A percentile compares a stretch with the other conserved stretches of the same genome.
Conservation (phyloP, 768 basidiomycete genomes). For the Infundibulicybe gibba region DNA sequence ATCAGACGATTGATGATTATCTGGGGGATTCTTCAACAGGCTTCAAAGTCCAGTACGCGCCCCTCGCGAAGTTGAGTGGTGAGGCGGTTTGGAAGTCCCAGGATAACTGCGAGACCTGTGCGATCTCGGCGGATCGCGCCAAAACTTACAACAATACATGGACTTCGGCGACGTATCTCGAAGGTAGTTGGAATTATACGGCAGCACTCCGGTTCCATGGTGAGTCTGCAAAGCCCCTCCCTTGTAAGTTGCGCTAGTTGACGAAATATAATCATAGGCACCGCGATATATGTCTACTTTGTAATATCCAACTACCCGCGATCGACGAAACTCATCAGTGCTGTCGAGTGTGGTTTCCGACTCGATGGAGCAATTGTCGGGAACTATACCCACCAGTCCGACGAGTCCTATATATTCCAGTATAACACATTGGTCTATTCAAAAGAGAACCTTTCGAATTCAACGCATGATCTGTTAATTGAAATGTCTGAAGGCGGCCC, state of each 20-base stretch:
- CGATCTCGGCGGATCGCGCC: background rate
- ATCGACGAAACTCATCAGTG: background rate
- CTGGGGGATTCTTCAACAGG: background rate
- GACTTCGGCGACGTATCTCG: background rate
- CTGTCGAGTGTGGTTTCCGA: background rate
- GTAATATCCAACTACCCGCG: background rate
- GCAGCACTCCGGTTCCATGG: background rate
- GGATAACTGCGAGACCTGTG: background rate
- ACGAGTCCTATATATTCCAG: background rate
- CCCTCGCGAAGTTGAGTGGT: background rate
- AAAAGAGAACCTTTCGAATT: background rate
- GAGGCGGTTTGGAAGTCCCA: background rate
- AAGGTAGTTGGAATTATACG: background rate
- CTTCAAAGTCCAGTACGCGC: background rate
- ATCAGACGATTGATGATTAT: background rate
- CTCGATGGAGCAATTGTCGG: background rate
- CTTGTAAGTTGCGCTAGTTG: background rate
- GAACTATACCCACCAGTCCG: background rate
- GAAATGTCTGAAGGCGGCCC: background rate
- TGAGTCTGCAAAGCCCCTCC: background rate
- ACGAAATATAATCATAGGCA: background rate
- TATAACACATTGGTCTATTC: background rate
- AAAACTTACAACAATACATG: background rate
- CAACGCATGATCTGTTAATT: background rate
- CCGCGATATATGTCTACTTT: conserved; percentile 1